These are phyloP conservation scores for Pseudocercospora eumusae DNA, from an alignment of 2,329 filamentous ascomycete species.

Conservation along the genomic window DNA sequence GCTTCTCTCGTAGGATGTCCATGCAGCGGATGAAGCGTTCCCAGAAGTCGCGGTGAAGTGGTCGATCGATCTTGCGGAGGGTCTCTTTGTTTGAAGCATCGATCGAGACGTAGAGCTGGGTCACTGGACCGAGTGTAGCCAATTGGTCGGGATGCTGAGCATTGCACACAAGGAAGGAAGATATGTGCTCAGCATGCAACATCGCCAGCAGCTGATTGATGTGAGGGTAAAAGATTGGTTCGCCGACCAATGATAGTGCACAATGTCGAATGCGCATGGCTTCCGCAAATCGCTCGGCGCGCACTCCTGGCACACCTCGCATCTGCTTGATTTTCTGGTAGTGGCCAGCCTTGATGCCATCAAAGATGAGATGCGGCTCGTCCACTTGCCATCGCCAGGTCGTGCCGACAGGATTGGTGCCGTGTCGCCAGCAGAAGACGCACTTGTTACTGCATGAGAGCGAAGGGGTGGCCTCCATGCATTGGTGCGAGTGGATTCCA, in stretches of 20 bases:
- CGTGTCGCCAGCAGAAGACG: slow-evolving; percentile 98
- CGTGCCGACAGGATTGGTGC: slow-evolving; percentile 93
- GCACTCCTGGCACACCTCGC: slow-evolving; percentile 87
- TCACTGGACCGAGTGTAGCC: slow-evolving; percentile 77
- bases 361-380: slow-evolving; percentile 83
- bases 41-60: slow-evolving; percentile 95
- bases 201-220: slow-evolving; percentile 89
- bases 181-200: slow-evolving; percentile 83
- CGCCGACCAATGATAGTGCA: slow-evolving; percentile 86
- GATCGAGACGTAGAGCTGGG: slow-evolving; percentile 94
- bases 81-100: slow-evolving; percentile 90
- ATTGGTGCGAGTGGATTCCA: slow-evolving; percentile 92
- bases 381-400: slow-evolving; percentile 97
- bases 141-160: slow-evolving; percentile 94
- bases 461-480: slow-evolving; percentile 96
- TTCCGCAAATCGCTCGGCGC: slow-evolving; percentile 87
- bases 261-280: slow-evolving; percentile 93
- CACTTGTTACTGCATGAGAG: slow-evolving; percentile 98
- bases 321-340: slow-evolving; percentile 99
- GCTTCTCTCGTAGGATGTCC: slow-evolving; percentile 80
- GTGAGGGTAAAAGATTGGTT: slow-evolving; percentile 98
- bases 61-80: slow-evolving; percentile 83
- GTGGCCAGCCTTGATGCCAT: slow-evolving; percentile 85
- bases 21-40: slow-evolving; percentile 90
- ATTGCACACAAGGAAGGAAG: slow-evolving; percentile 89